Evolutionary conservation across 768 basidiomycete species (phyloP), one percentile per base, ranked within the genome.

Genomic region (Naganishia antarctica): DNA sequence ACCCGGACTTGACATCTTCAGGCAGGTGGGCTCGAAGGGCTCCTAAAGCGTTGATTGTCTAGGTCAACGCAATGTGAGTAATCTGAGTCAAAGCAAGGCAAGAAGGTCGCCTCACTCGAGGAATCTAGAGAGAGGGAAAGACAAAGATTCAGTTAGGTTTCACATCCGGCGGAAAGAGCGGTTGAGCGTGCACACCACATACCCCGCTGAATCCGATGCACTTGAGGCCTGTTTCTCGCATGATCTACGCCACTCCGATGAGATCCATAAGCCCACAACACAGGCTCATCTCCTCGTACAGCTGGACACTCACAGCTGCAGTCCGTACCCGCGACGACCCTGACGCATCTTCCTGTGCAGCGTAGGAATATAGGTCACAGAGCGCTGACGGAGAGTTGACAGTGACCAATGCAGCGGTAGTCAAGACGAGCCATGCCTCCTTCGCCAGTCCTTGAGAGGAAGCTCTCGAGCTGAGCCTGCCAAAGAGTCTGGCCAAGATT

Each of bases 181-280:
- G 45, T 31, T 32, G 16, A 67, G 18, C 6, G 23, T 40, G 15
- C 9, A 23, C 28, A 23, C 65, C 5, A 61, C 69, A 57, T 62
- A 70, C 69, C 8, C 69, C 70, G 29, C 66, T 69, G 74, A 94
- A 92, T 71, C 91, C 88, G 72, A 85, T 84, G 73, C 89, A 90
- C 80, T 94, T 94, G 75, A 94, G 73, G 31, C 88, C 89, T 31
- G 89, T 84, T 80, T 94, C 91, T 47, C 91, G 83, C 84, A 94
- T 91, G 69, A 90, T 76, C 68, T 60, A n/a, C 26, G 63, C 65
- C 23, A 23, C 29, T 26, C 5, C 43, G 23, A 37, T 13, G 32
- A 31, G 11, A 4, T 43, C 41, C 51, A 28, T 25, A 40, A 41
- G 25, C 32, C 16, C 1, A 16, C 16, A 46, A 13, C 26, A 31